These are phyloP conservation scores for Laguncularia racemosa DNA, from an alignment of 345 rosid genomes.

Conservation along the genomic window DNA sequence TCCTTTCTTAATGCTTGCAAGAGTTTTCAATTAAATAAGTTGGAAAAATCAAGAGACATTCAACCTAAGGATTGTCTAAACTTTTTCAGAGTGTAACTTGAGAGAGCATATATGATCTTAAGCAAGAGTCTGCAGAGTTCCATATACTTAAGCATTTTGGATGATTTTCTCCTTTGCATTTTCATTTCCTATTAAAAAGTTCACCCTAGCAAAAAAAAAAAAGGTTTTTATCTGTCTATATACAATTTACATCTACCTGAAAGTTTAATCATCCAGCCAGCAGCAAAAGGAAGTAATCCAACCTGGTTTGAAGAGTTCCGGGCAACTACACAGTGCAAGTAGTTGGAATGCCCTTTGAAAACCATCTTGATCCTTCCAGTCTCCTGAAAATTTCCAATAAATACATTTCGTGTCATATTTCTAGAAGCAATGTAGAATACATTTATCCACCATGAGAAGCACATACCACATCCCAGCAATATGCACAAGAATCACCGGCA, in stretches of 20 bases:
- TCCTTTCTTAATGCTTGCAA: too few species aligned
- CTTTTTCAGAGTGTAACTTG: too few species aligned
- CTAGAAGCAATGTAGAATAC: background rate
- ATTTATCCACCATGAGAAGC: slow-evolving; percentile 22
- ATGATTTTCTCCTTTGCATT: too few species aligned
- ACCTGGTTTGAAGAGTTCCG: slow-evolving; percentile 81
- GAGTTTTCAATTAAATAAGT: too few species aligned
- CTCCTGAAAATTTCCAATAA: slow-evolving; percentile 53
- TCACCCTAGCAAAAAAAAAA: background rate
- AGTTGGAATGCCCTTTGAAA: slow-evolving; percentile 86
- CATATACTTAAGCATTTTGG: too few species aligned
- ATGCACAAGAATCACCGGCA: slow-evolving; percentile 88
- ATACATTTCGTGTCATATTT: background rate
- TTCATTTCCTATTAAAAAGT: too few species aligned
- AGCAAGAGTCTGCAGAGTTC: too few species aligned
- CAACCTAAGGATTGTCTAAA: too few species aligned
- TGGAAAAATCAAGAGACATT: too few species aligned
- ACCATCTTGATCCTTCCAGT: slow-evolving; percentile 61
- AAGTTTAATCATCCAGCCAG: background rate
- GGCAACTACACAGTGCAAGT: slow-evolving; percentile 71
- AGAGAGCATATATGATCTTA: too few species aligned
- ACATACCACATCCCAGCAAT: slow-evolving; percentile 98
- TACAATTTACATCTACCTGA: background rate
- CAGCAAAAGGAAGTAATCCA: slow-evolving; percentile 6
- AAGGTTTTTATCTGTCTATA: background rate